Conservation (phyloP, 1,284 basidiomycete species). For the Cutaneotrichosporon sp. region DNA sequence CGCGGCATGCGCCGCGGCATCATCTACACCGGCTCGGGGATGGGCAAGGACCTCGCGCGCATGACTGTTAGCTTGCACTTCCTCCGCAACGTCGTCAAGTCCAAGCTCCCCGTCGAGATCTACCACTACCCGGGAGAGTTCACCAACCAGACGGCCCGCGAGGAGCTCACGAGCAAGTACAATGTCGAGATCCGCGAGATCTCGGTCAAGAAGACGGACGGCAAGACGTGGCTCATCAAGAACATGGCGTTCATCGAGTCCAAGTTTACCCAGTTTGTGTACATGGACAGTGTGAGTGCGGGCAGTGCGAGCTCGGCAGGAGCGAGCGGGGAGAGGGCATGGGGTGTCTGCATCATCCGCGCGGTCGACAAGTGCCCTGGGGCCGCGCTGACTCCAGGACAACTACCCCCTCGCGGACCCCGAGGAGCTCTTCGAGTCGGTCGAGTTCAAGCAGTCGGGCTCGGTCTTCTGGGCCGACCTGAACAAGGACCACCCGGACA, state of each 20-base stretch:
- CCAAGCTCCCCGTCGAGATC: slow-evolving; percentile 54
- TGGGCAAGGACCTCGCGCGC: slow-evolving; percentile 50
- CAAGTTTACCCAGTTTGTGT: slow-evolving; percentile 51
- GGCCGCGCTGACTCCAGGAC: slow-evolving; percentile 43
- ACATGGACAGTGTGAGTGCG: slow-evolving; percentile 52
- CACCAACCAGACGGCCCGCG: slow-evolving; percentile 34
- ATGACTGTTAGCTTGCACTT: slow-evolving; percentile 50
- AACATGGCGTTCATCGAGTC: slow-evolving; percentile 48
- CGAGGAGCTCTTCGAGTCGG: slow-evolving; percentile 52
- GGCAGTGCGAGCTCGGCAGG: background rate
- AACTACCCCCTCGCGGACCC: slow-evolving; percentile 56
- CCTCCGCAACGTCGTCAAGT: slow-evolving; percentile 51
- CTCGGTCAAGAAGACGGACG: slow-evolving; percentile 26
- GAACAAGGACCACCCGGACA: slow-evolving; percentile 57
- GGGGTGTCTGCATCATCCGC: too few species aligned
- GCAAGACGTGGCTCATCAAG: slow-evolving; percentile 51
- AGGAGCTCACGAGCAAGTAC: slow-evolving; percentile 38
- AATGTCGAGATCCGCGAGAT: slow-evolving; percentile 36
- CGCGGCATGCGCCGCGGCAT: slow-evolving; percentile 45
- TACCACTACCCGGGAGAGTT: slow-evolving; percentile 56
- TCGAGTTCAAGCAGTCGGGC: slow-evolving; percentile 51
- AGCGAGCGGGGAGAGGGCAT: too few species aligned
- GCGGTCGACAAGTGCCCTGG: too few species aligned
- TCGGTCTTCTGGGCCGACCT: slow-evolving; percentile 58
- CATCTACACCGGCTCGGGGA: slow-evolving; percentile 54